Conservation (phyloP, 352 stramenopile species). For the Globisporangium spinosum region DNA sequence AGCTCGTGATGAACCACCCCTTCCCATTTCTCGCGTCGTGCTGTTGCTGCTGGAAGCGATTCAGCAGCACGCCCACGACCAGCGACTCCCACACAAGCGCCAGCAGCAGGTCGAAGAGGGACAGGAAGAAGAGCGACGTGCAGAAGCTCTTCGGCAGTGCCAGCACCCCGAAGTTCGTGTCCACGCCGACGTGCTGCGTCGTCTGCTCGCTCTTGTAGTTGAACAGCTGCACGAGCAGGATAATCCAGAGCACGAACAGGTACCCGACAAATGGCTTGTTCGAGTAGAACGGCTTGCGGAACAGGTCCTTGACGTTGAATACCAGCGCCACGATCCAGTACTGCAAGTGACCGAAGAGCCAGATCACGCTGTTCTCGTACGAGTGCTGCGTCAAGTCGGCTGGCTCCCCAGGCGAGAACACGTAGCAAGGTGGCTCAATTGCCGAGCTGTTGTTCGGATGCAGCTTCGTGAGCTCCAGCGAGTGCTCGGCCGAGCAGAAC, state of each 20-base stretch:
- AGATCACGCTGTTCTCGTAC: constrained; percentile 76
- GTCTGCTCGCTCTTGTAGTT: constrained; percentile 56
- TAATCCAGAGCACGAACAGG: constrained; percentile 42
- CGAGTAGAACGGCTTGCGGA: constrained; percentile 50
- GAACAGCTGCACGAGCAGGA: constrained; percentile 62
- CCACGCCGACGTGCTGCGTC: constrained; percentile 43
- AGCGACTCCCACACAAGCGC: constrained; percentile 58
- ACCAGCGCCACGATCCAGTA: constrained; percentile 69
- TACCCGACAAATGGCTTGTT: constrained; percentile 57
- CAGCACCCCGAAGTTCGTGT: constrained; percentile 54
- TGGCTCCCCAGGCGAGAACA: constrained; percentile 45
- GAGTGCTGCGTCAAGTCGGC: constrained; percentile 61
- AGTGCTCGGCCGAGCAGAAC: constrained; percentile 55
- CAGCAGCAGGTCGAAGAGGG: constrained; percentile 55
- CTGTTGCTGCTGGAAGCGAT: constrained; percentile 45
- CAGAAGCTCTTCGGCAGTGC: constrained; percentile 50
- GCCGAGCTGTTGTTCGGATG: constrained; percentile 27
- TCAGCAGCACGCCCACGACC: constrained; percentile 50
- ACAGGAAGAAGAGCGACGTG: constrained; percentile 64
- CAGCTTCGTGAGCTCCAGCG: constrained; percentile 38
- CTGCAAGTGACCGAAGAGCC: constrained; percentile 75
- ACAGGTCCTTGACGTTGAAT: constrained; percentile 64
- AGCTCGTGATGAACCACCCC: constrained; percentile 14
- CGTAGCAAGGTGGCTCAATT: constrained; percentile 60
- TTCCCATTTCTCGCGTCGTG: constrained; percentile 15